These are phyloP conservation scores for Aspergillus oerlinghausenensis DNA, from an alignment of 2,329 filamentous ascomycete species.

Conservation along the genomic window DNA sequence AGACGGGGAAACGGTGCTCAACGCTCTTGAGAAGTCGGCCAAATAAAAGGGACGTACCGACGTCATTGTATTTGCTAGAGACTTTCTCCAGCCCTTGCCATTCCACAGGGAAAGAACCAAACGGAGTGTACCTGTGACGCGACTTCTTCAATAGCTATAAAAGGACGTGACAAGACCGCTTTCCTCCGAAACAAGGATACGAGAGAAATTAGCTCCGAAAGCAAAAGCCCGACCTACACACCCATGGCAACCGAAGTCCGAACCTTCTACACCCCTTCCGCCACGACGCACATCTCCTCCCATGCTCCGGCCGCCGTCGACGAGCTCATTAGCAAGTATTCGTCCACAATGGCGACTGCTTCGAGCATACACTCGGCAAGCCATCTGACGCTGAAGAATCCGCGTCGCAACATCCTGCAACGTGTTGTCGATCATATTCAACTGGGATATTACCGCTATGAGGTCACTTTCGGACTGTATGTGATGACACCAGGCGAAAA, in stretches of 20 bases:
- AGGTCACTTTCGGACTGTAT: constrained; percentile 44
- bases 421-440: constrained; percentile 30
- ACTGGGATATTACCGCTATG: constrained; percentile 44
- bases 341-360: constrained; percentile 22
- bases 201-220: neutral
- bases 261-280: constrained; percentile 30
- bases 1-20: neutral
- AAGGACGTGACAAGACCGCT: neutral
- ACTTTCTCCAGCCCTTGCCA: neutral
- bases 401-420: constrained; percentile 23
- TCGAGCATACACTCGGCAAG: constrained; percentile 8
- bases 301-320: constrained; percentile 29
- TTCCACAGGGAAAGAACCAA: neutral
- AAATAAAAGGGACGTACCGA: neutral
- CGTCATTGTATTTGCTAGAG: neutral
- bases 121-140: neutral
- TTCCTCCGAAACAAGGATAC: neutral
- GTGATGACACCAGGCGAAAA: constrained; percentile 43
- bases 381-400: constrained; percentile 9
- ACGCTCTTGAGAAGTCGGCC: neutral
- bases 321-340: constrained; percentile 31
- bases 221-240: neutral
- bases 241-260: constrained; percentile 31
- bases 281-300: constrained; percentile 25
- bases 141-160: neutral